Evolutionary conservation across 148 eudicot genomes (phyloP).

Genomic region (Beta vulgaris): DNA sequence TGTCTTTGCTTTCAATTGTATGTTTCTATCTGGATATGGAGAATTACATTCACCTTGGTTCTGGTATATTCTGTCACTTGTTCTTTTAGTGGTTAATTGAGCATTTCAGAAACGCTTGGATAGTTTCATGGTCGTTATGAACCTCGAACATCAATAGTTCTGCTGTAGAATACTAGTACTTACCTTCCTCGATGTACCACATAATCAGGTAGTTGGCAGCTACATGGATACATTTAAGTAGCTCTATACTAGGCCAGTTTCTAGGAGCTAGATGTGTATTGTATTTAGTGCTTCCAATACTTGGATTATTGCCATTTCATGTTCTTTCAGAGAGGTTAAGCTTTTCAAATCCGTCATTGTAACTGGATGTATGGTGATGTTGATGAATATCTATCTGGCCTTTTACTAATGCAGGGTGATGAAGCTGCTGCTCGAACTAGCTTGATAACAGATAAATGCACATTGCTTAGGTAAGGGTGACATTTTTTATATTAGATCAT

Average conservation of each 20-base stretch:
- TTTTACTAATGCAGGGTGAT: slow-evolving; percentile 40
- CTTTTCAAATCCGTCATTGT: neutral
- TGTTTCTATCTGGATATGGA: neutral
- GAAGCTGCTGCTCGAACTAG: slow-evolving; percentile 29
- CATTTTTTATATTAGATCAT: neutral
- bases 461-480: slow-evolving; percentile 37
- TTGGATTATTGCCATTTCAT: neutral
- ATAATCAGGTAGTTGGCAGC: neutral
- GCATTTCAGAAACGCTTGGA: neutral
- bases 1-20: neutral
- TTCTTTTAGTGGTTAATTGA: neutral
- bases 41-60: neutral
- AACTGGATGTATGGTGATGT: neutral
- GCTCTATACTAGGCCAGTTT: neutral
- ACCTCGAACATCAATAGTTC: neutral
- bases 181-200: neutral
- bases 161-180: neutral
- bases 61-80: neutral
- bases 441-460: slow-evolving; percentile 19
- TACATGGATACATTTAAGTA: neutral
- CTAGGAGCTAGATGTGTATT: neutral
- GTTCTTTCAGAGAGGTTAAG: neutral
- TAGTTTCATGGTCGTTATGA: neutral
- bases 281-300: neutral
- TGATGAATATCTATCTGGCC: neutral